Evolutionary conservation across 2,329 filamentous ascomycete genomes (phyloP).

Genomic region (Graphilbum sp.): DNA sequence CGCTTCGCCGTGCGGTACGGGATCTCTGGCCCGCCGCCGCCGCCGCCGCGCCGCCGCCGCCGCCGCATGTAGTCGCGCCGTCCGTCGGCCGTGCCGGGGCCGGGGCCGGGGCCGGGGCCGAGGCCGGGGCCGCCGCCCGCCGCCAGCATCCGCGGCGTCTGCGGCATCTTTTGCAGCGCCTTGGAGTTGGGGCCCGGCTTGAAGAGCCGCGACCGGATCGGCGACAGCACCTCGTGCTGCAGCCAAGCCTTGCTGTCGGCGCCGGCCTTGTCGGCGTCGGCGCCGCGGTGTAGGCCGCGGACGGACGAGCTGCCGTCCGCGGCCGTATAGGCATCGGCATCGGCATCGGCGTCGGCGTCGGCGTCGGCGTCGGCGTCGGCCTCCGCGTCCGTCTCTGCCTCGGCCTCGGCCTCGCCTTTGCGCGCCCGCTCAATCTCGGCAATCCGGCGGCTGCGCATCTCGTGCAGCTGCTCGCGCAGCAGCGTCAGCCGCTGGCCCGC

Average conservation of each 20-base stretch:
- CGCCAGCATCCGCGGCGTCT: constrained; percentile 28
- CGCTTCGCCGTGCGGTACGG: constrained; percentile 77
- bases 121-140: background rate
- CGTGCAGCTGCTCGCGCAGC: constrained; percentile 72
- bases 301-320: too few relatives aligned
- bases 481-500: constrained; percentile 54
- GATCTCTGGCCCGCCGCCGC: constrained; percentile 40
- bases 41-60: constrained; percentile 8
- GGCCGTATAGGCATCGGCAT: too few relatives aligned
- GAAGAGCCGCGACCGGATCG: constrained; percentile 36
- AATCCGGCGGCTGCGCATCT: constrained; percentile 74
- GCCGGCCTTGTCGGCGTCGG: too few relatives aligned
- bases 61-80: constrained; percentile 32
- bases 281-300: constrained; percentile 6
- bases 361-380: constrained; percentile 5
- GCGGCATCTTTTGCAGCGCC: constrained; percentile 36
- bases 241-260: constrained; percentile 8
- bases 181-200: constrained; percentile 44
- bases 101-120: background rate
- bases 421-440: constrained; percentile 44
- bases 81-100: constrained; percentile 12
- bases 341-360: constrained; percentile 8
- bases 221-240: constrained; percentile 28
- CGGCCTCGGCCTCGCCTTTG: constrained; percentile 13
- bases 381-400: constrained; percentile 10